phyloP scores from a whole-genome alignment of 495 filamentous ascomycete species.

The Lophiotrema nucula region DNA sequence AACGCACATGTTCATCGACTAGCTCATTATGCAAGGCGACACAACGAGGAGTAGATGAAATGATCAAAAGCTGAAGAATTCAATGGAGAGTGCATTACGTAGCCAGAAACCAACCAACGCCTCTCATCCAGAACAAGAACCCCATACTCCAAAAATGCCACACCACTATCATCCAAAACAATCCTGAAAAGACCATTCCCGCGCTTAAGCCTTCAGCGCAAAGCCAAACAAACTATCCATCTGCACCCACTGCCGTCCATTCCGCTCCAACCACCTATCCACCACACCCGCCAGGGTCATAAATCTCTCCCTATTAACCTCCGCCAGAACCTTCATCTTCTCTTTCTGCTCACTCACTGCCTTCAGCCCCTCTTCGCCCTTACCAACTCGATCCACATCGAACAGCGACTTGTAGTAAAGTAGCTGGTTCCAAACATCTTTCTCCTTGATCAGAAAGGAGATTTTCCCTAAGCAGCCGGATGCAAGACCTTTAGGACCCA shows the following conservation, averaged over 20 bases:
- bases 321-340: conserved; percentile 66
- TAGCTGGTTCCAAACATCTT: conserved; percentile 89
- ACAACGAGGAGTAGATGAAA: too few species aligned
- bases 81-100: too few species aligned
- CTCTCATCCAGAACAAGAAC: too few species aligned
- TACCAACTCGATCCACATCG: conserved; percentile 82
- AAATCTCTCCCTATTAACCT: conserved; percentile 77
- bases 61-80: too few species aligned
- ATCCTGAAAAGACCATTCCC: not conserved
- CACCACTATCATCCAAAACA: not conserved
- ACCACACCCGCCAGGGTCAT: conserved; percentile 72
- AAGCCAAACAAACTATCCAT: conserved; percentile 90
- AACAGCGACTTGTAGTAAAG: conserved; percentile 82
- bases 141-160: conserved; percentile 1
- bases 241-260: conserved; percentile 90
- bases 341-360: conserved; percentile 51
- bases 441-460: conserved; percentile 84
- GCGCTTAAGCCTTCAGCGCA: conserved; percentile 43
- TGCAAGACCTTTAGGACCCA: conserved; percentile 80
- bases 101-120: too few species aligned
- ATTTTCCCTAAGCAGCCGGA: conserved; percentile 83
- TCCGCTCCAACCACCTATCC: conserved; percentile 85
- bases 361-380: conserved; percentile 43
- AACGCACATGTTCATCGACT: too few species aligned
- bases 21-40: too few species aligned